Base-by-base conservation (phyloP, 371 early-diverging fungal species). In the Actinomortierella ambigua region DNA sequence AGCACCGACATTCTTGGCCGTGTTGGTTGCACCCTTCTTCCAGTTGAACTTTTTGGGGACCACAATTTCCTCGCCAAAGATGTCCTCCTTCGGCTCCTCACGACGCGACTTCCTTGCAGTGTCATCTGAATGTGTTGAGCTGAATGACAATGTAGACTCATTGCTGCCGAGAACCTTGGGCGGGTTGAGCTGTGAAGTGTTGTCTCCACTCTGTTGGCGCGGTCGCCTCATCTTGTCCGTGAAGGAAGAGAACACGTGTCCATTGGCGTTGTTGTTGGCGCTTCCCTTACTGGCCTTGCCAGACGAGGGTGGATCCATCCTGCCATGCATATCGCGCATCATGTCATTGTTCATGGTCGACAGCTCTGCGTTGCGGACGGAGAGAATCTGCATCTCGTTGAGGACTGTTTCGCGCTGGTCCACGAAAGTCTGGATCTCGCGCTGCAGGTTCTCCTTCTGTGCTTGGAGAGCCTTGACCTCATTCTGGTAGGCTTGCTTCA, bases 341-440 rank as follows among this genome's bases (percentile, higher is more conserved):
- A 83, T 62, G 53, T 82, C 83, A 52, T 82, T 85, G 69, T 85
- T 82, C 50, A 85, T 78, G 15, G 78, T 76, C 2, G 82, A 79
- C 4, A 83, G 61, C 50, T 85, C 81, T 0, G 83, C 82, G 28
- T 83, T 85, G 27, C 82, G 79, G 20, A 81, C 82, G 39, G 81
- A 83, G 51, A 83, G 71, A 59, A 81, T 77, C 48, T 82, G 78
- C 73, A 83, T 82, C 53, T 84, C 83, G 54, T 80, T 76, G 22
- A 82, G 59, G 7, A 81, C 73, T 7, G 75, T 76, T 23, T 79
- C 75, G 0, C 82, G 53, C 22, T 71, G 56, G 17, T 75, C 75
- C 24, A 60, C 54, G 43, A 53, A 73, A 0, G 50, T 24, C 44
- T 57, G 63, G 43, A 73, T 66, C 29, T 75, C 76, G 2, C 51